phyloP scores from a whole-genome alignment of 441 rosid genomes.

The Adansonia grandidieri region DNA sequence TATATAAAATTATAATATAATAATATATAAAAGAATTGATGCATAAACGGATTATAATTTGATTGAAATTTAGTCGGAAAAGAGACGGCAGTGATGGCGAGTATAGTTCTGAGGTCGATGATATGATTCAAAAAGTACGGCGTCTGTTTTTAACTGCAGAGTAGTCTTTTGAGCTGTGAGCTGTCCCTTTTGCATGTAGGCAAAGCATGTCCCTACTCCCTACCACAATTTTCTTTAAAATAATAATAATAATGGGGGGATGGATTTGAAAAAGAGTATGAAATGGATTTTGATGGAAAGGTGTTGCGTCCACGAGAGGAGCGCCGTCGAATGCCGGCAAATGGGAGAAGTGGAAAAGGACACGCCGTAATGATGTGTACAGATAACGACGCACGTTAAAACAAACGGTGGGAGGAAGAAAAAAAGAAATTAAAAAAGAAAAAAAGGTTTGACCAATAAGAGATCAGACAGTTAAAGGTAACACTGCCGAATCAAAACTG shows the following conservation, averaged over 20 bases:
- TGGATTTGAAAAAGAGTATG: constrained; percentile 19
- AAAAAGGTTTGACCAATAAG: constrained; percentile 6
- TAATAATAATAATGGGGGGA: neutral
- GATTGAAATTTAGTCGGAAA: neutral
- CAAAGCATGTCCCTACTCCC: constrained; percentile 32
- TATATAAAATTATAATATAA: no score
- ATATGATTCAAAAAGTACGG: neutral
- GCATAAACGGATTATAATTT: neutral
- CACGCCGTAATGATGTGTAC: constrained; percentile 27
- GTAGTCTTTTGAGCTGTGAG: constrained; percentile 20
- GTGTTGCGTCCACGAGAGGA: constrained; percentile 33
- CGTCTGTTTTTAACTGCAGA: neutral
- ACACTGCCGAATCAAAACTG: constrained; percentile 2
- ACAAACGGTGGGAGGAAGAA: constrained; percentile 25
- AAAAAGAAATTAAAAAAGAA: no score
- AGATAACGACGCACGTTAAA: constrained; percentile 29
- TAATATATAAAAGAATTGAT: no score
- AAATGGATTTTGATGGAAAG: constrained; percentile 18
- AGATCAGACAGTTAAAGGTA: constrained; percentile 14
- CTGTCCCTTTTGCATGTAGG: constrained; percentile 20
- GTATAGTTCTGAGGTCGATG: neutral
- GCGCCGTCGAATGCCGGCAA: constrained; percentile 46
- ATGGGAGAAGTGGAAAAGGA: neutral
- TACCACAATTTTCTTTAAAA: neutral
- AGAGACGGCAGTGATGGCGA: neutral